These are phyloP conservation scores for Vanrija humicola DNA, from an alignment of 1,284 basidiomycete species.

Conservation along the genomic window DNA sequence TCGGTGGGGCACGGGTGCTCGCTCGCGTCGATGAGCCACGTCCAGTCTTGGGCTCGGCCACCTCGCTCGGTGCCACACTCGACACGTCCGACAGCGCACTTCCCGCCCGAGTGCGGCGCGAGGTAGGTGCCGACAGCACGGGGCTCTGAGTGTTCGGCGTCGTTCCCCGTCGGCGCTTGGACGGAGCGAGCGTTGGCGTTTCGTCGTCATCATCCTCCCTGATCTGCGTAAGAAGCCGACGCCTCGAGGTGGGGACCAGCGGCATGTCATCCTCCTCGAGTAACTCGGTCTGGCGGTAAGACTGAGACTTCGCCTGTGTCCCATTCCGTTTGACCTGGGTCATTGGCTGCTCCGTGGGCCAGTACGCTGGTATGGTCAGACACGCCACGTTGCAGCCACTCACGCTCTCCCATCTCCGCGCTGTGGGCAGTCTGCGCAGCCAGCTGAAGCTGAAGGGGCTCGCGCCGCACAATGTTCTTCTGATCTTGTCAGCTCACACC, in stretches of 20 bases:
- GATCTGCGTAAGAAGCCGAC: constrained; percentile 18
- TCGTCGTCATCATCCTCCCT: constrained; percentile 26
- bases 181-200: neutral
- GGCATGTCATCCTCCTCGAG: constrained; percentile 37
- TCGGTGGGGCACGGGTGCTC: constrained; percentile 2
- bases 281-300: constrained; percentile 4
- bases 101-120: constrained; percentile 22
- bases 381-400: constrained; percentile 9
- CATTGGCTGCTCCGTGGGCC: constrained; percentile 26
- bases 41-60: no score
- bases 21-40: constrained; percentile 5
- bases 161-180: constrained; percentile 8
- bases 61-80: constrained; percentile 3
- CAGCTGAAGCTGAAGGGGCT: constrained; percentile 36
- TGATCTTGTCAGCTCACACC: constrained; percentile 11
- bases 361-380: constrained; percentile 30
- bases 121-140: neutral
- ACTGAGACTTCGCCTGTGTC: neutral
- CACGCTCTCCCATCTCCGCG: constrained; percentile 43
- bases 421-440: constrained; percentile 29
- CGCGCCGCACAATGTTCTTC: constrained; percentile 37
- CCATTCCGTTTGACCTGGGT: constrained; percentile 3
- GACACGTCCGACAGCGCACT: constrained; percentile 30
- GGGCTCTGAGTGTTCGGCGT: constrained; percentile 10
- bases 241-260: constrained; percentile 23